Evolutionary conservation across 805 yeast species (phyloP).

Genomic region (Saccharomycopsis fermentans): DNA sequence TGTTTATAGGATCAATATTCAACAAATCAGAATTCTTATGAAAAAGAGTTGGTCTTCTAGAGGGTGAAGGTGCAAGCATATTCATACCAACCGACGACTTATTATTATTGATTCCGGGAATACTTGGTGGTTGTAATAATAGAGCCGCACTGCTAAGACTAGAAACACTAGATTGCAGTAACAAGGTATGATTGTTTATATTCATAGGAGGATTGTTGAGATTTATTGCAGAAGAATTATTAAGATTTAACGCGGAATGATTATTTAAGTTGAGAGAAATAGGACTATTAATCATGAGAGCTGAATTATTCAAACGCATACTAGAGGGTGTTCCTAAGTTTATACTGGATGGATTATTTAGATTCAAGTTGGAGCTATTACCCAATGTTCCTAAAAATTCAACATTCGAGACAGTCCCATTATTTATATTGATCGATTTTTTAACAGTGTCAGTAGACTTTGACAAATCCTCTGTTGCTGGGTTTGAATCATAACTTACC

Average conservation of each 20-base stretch:
- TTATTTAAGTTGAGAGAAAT: background rate
- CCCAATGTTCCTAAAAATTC: background rate
- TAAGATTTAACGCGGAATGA: background rate
- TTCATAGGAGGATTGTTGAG: background rate
- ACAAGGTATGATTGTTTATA: background rate
- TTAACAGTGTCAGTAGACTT: background rate
- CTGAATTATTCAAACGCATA: background rate
- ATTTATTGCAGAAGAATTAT: background rate
- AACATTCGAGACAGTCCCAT: background rate
- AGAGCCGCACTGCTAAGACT: background rate
- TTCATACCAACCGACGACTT: background rate
- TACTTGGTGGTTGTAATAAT: background rate
- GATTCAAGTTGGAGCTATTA: background rate
- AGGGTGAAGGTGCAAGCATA: background rate
- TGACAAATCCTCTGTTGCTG: background rate
- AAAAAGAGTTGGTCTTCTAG: background rate
- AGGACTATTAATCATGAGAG: background rate
- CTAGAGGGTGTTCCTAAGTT: background rate
- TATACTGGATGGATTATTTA: background rate
- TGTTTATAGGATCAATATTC: background rate
- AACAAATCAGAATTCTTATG: background rate
- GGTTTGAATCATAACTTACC: background rate
- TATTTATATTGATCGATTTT: background rate
- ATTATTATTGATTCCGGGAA: background rate
- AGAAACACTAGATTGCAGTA: background rate